Evolutionary conservation across 2,329 filamentous ascomycete genomes (phyloP), one percentile per base, ranked within the genome.

Genomic region (Aspergillus puulaauensis): DNA sequence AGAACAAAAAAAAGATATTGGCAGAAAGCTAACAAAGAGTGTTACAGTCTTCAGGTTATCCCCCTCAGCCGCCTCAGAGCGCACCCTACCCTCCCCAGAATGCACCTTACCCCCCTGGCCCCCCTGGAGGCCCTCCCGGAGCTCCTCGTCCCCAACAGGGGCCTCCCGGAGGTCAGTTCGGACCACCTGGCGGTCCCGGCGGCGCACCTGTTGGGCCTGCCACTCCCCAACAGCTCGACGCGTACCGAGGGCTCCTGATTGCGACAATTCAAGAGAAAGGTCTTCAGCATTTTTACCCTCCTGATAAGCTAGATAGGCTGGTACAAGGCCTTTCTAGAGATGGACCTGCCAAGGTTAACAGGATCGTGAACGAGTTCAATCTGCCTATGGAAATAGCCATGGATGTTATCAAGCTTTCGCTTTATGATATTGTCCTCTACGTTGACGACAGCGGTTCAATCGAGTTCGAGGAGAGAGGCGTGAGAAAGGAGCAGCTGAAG

Each of bases 391-490:
- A 87, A 71, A 81, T 87, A 57, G 85, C 82, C 46, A 84, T 82
- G 55, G 85, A 87, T 68, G 81, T 87, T 57, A 83, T 86, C 67
- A 85, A 86, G 68, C 77, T 88, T 24, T 79, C 82, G 4, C 73
- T 88, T 24, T 88, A 84, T 70, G 85, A 88, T 65, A 80, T 87
- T 39, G 76, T 86, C 45, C 74, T 88, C 49, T 88, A 86, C 68
- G 83, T 88, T 55, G 86, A 89, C 64, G 86, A 90, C 75, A 87
- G 84, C 68, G 86, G 87, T 44, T 89, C 86, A 19, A 89, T 90
- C 80, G 79, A 83, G 56, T 88, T 89, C 62, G 86, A 88, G 66
- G 86, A 89, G 68, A 81, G 83, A 57, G 86, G 86, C 44, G 81
- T 85, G 65, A 84, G 87, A 59, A 88, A 89, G 74, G 82, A 86